Percentiles rank a stretch among this genome's conserved stretches.
Conservation (phyloP, 75 land plant genomes). For the Cunninghamia lanceolata region DNA sequence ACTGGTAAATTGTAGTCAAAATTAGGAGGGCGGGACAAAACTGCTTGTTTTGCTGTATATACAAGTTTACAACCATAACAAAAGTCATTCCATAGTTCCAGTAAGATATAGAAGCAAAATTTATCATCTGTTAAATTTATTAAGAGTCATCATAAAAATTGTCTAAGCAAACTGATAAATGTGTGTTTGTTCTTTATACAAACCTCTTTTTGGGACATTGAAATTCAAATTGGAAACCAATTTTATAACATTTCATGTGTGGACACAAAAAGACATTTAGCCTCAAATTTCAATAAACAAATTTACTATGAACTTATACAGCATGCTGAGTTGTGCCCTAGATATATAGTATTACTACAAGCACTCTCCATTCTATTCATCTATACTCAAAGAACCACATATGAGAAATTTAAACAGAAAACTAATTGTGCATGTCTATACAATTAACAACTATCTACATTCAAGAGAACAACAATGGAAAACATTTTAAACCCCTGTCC, state of each 20-base stretch:
- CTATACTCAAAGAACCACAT: not conserved
- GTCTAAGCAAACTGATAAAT: not conserved
- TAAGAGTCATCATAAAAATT: not conserved
- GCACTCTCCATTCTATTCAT: not conserved
- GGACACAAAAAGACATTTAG: not conserved
- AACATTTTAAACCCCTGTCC: not conserved
- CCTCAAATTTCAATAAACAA: not conserved
- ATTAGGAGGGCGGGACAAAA: slow-evolving; percentile 26
- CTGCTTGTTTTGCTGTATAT: slow-evolving; percentile 42
- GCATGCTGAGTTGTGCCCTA: not conserved
- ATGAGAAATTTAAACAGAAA: not conserved
- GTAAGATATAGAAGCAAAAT: not conserved
- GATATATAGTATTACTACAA: not conserved
- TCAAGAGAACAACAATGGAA: not conserved
- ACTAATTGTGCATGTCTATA: not conserved
- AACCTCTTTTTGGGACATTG: not conserved
- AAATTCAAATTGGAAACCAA: not conserved
- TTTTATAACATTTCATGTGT: not conserved
- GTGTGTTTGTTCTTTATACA: not conserved
- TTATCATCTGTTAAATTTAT: not conserved
- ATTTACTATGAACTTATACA: not conserved
- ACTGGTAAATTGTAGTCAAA: slow-evolving; percentile 40
- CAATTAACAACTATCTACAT: not conserved
- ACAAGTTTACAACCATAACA: not conserved
- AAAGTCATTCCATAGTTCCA: not conserved